Conservation (phyloP, 1,139 yeast genomes). For the Debaryomycetaceae sp. region DNA sequence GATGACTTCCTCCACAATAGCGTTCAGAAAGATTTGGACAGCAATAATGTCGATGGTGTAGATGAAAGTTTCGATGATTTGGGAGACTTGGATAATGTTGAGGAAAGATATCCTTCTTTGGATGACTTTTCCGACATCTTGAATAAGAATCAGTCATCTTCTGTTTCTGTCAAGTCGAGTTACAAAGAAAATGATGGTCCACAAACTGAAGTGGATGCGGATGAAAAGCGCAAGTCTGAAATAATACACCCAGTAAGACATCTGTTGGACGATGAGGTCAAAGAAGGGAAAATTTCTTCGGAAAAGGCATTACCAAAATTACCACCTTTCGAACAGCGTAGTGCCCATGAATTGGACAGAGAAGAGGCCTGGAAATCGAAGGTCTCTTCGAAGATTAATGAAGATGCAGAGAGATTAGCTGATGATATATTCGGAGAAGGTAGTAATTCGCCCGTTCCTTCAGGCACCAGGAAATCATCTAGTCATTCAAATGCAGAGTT, state of each 20-base stretch:
- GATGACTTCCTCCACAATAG: background rate
- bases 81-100: slow-evolving; percentile 38
- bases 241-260: background rate
- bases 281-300: background rate
- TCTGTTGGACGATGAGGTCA: background rate
- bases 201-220: background rate
- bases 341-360: slow-evolving; percentile 17
- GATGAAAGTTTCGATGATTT: slow-evolving; percentile 25
- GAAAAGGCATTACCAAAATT: background rate
- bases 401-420: slow-evolving; percentile 35
- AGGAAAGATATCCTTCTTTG: slow-evolving; percentile 43
- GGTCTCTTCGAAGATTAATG: slow-evolving; percentile 13
- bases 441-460: slow-evolving; percentile 2
- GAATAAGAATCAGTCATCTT: background rate
- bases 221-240: background rate
- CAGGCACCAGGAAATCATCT: background rate
- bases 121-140: slow-evolving; percentile 21
- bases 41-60: slow-evolving; percentile 5
- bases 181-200: background rate
- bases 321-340: background rate
- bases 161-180: background rate
- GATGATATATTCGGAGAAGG: slow-evolving; percentile 36
- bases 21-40: background rate
- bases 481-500: background rate
- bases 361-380: slow-evolving; percentile 40